phyloP scores from a whole-genome alignment of 495 filamentous ascomycete species.

The Cercophora scortea region DNA sequence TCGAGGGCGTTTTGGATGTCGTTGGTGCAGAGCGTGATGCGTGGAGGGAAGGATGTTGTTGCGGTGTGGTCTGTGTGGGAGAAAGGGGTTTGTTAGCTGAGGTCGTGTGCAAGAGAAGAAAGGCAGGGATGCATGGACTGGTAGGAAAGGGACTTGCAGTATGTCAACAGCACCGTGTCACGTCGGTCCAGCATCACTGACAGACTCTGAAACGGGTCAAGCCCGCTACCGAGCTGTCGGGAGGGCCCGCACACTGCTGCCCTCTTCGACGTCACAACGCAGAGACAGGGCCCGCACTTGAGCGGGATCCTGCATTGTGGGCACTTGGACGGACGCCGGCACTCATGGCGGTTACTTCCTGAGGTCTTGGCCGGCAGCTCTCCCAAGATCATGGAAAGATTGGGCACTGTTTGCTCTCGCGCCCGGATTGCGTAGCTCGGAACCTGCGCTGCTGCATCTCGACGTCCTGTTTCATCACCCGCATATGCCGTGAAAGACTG shows the following conservation, averaged over 20 bases:
- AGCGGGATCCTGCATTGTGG: too few species aligned
- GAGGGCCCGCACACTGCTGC: not conserved
- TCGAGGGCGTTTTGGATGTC: not conserved
- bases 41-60: slow-evolving; percentile 1
- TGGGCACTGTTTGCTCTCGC: too few species aligned
- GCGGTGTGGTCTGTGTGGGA: not conserved
- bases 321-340: too few species aligned
- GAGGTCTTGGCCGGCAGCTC: too few species aligned
- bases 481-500: too few species aligned
- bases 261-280: not conserved
- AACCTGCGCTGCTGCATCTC: too few species aligned
- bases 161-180: slow-evolving; percentile 2
- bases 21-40: not conserved
- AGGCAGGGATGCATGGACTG: not conserved
- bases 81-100: not conserved
- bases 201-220: slow-evolving; percentile 2
- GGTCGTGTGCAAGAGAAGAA: not conserved
- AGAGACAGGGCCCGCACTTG: not conserved
- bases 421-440: too few species aligned
- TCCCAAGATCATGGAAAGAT: too few species aligned
- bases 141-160: slow-evolving; percentile 7
- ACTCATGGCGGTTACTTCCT: too few species aligned
- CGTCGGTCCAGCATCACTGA: not conserved
- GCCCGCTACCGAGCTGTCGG: not conserved
- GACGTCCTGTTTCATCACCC: too few species aligned